phyloP scores from a whole-genome alignment of 345 rosid species.

The Pseudoturritis turrita region DNA sequence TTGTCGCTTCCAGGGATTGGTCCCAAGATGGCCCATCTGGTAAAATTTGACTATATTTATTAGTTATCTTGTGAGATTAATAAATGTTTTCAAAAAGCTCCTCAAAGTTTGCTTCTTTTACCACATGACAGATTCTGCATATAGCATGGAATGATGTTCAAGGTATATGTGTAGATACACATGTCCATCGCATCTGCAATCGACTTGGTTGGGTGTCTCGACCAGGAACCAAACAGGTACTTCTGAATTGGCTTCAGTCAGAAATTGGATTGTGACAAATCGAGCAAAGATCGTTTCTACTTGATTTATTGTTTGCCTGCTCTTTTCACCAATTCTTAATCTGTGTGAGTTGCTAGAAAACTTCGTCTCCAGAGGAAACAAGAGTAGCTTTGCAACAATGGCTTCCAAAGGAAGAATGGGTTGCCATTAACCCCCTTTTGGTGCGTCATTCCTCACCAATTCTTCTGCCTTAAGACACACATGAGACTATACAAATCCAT shows the following conservation, averaged over 20 bases:
- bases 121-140: slow-evolving; percentile 69
- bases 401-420: slow-evolving; percentile 98
- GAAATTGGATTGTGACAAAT: background rate
- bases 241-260: background rate
- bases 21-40: slow-evolving; percentile 68
- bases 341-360: slow-evolving; percentile 45
- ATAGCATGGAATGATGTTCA: slow-evolving; percentile 86
- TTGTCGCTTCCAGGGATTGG: slow-evolving; percentile 93
- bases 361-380: slow-evolving; percentile 84
- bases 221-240: slow-evolving; percentile 65
- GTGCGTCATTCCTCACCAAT: slow-evolving; percentile 33
- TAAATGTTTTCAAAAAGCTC: background rate
- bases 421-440: slow-evolving; percentile 86
- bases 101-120: background rate
- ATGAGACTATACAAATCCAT: background rate
- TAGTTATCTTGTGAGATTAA: background rate
- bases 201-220: slow-evolving; percentile 95
- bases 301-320: background rate
- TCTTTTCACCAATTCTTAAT: background rate
- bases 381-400: slow-evolving; percentile 83
- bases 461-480: background rate
- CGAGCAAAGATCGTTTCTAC: background rate
- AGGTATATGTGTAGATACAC: slow-evolving; percentile 97
- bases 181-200: slow-evolving; percentile 90
- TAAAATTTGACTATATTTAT: background rate